A percentile compares a stretch with the other conserved stretches of the same genome.
These are phyloP conservation scores for Boletellus sp. DNA, from an alignment of 768 basidiomycete genomes.

Conservation along the genomic window DNA sequence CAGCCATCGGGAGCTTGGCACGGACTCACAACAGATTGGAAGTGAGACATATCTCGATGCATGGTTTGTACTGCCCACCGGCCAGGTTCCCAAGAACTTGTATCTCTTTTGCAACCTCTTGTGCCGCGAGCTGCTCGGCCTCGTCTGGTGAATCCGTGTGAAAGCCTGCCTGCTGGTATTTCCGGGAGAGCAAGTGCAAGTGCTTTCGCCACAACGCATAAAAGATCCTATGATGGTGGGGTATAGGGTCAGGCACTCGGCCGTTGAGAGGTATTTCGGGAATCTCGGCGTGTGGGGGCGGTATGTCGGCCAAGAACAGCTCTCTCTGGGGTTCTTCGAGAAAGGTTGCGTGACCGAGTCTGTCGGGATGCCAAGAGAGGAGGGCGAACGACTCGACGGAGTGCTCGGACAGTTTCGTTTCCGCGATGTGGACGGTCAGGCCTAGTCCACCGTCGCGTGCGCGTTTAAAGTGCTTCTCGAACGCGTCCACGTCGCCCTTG, in stretches of 20 bases:
- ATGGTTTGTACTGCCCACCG: conserved; percentile 40
- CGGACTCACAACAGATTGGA: conserved; percentile 67
- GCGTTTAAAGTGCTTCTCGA: conserved; percentile 47
- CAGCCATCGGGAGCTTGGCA: background rate
- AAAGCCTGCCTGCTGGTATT: conserved; percentile 15
- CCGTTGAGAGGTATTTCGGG: conserved; percentile 20
- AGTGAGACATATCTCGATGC: conserved; percentile 77
- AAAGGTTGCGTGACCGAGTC: conserved; percentile 82
- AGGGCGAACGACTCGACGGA: conserved; percentile 56
- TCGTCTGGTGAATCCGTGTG: conserved; percentile 8
- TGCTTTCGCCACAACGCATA: conserved; percentile 23
- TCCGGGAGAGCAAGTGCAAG: conserved; percentile 16
- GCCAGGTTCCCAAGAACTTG: conserved; percentile 13
- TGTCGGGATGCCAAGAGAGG: conserved; percentile 58
- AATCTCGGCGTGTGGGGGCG: conserved; percentile 13
- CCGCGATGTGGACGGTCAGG: conserved; percentile 81
- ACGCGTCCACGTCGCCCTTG: conserved; percentile 52
- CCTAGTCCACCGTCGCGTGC: conserved; percentile 61
- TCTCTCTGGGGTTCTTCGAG: conserved; percentile 53
- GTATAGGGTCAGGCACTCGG: conserved; percentile 18
- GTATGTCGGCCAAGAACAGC: conserved; percentile 43
- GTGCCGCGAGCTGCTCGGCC: conserved; percentile 17
- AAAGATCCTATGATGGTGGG: conserved; percentile 22
- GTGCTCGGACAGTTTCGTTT: conserved; percentile 61
- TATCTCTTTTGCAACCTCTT: conserved; percentile 23